Evolutionary conservation across 805 yeast genomes (phyloP).

Genomic region (Schizosaccharomyces japonicus): DNA sequence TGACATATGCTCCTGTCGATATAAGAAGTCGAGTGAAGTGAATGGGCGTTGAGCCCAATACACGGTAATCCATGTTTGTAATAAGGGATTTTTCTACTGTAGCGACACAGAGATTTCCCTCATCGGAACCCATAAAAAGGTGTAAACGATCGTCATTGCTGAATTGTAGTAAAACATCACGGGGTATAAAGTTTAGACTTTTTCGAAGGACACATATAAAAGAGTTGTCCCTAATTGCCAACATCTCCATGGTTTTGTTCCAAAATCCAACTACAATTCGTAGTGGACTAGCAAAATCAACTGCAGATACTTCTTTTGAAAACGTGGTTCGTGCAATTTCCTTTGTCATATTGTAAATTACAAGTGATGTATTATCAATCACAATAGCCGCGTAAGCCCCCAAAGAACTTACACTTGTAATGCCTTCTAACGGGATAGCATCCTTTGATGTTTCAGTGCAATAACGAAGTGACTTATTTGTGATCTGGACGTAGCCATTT

Average conservation of each 20-base stretch:
- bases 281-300: neutral
- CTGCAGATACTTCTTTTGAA: neutral
- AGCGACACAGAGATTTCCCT: too few relatives aligned
- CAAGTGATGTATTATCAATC: neutral
- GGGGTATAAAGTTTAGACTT: neutral
- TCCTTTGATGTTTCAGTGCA: neutral
- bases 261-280: neutral
- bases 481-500: neutral
- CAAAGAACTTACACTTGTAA: neutral
- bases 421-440: neutral
- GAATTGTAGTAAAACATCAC: neutral
- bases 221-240: neutral
- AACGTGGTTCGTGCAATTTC: neutral
- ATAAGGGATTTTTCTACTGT: too few relatives aligned
- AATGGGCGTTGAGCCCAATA: neutral
- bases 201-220: neutral
- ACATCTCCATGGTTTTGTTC: neutral
- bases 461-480: neutral
- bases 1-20: neutral
- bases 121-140: too few relatives aligned
- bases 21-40: neutral
- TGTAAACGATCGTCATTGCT: too few relatives aligned
- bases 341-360: neutral
- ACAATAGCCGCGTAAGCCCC: neutral
- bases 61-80: too few relatives aligned